Base-by-base conservation (phyloP, 1,284 basidiomycete species). In the Lentinula novae-zelandiae region DNA sequence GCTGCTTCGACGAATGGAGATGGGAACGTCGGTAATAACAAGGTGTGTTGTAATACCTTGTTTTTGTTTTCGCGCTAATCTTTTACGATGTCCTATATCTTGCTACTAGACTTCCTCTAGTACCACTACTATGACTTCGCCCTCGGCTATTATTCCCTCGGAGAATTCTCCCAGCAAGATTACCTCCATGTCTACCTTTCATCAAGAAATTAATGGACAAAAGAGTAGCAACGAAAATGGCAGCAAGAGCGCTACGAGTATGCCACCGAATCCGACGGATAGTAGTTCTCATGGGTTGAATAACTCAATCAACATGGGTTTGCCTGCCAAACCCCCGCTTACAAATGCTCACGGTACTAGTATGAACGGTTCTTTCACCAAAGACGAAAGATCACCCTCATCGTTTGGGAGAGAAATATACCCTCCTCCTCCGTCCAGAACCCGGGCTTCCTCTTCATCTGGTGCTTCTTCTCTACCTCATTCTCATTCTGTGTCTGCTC, bases 401-500 rank as follows among this genome's bases (percentile, higher is more conserved):
- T 10, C n/a, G 22, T 31, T 52, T 17, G 57, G 57, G 15, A 17
- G 57, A 58, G 57, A 58, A 6, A 58, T 44, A 53, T 58, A 58
- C 53, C 57, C 57, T 58, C 50, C 50, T 58, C 57, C 50, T 58
- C 50, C 50, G 31, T 22, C 57, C 20, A 49, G 46, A n/a, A 48
- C 15, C 36, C 20, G 44, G 20, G 17, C 3, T 50, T 22, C 46
- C 12, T 38, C 51, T 7, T 31, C 64, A 63, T 63, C 60, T 39
- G 63, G 64, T 67, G 55, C 63, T 63, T 46, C 20, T 46, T 63
- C 36, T 12, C 7, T 62, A 67, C 22, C 70, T 13, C 27, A 27
- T 27, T 69, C 71, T 12, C 17, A 34, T 27, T 20, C 58, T 46
- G 22, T 13, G 27, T 4, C 27, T 27, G 27, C 27, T 39, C 7